Evolutionary conservation across 2,329 filamentous ascomycete genomes (phyloP).

Genomic region (Sporothrix schenckii): DNA sequence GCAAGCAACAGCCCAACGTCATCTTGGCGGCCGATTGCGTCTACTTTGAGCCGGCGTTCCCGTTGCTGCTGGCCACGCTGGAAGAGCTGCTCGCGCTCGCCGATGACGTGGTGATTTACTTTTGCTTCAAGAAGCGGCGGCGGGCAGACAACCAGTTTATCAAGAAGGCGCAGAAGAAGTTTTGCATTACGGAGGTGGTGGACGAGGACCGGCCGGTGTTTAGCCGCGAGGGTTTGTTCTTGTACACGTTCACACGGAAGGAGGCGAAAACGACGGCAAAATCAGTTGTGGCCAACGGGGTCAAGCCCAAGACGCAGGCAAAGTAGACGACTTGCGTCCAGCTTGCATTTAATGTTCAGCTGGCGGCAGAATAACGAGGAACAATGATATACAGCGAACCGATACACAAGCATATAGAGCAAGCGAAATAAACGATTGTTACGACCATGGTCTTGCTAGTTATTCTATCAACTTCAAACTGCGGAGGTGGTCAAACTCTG

Average conservation of each 20-base stretch:
- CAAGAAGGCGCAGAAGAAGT: conserved; percentile 69
- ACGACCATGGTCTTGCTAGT: not conserved
- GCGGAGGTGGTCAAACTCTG: not conserved
- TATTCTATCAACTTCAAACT: conserved; percentile 7
- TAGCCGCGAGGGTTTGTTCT: conserved; percentile 60
- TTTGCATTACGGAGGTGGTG: conserved; percentile 62
- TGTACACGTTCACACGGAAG: conserved; percentile 60
- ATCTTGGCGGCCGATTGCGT: conserved; percentile 96
- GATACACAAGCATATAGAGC: conserved; percentile 10
- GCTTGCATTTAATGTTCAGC: not conserved
- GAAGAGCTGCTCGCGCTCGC: conserved; percentile 73
- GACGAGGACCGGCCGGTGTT: conserved; percentile 64
- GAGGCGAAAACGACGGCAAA: conserved; percentile 3
- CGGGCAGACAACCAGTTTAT: conserved; percentile 77
- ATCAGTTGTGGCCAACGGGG: not conserved
- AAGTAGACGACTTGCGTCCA: not conserved
- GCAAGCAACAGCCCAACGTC: conserved; percentile 68
- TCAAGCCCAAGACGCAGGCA: not conserved
- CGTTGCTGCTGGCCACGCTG: conserved; percentile 78
- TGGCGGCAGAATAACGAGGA: too few relatives aligned
- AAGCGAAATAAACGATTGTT: conserved; percentile 14
- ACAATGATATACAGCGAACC: not conserved
- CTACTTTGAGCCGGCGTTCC: conserved; percentile 95
- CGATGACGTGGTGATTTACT: conserved; percentile 59
- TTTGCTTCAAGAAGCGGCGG: conserved; percentile 94